Evolutionary conservation across 1,139 yeast genomes (phyloP).

Genomic region (Yamadazyma taylorii): DNA sequence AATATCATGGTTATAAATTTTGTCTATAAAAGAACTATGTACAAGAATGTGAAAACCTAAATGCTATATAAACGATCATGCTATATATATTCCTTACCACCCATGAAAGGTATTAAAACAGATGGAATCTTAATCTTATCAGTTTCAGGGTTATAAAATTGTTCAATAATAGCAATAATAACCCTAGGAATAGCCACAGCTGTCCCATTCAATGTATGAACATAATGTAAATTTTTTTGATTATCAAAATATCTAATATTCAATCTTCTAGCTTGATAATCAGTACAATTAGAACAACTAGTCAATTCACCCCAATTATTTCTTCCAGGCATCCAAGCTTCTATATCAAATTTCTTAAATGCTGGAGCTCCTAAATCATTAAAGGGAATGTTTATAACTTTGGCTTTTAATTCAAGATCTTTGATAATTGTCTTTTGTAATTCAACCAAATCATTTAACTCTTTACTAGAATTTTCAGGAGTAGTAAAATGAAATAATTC

Average conservation of each 20-base stretch:
- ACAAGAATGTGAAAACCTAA: conserved; percentile 15
- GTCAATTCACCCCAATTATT: conserved; percentile 92
- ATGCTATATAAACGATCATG: too few species aligned
- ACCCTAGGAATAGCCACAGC: conserved; percentile 95
- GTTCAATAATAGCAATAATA: conserved; percentile 84
- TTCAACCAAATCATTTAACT: conserved; percentile 59
- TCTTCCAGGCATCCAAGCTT: conserved; percentile 99
- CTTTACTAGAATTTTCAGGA: conserved; percentile 42
- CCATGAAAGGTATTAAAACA: conserved; percentile 69
- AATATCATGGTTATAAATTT: too few species aligned
- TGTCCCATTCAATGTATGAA: conserved; percentile 90
- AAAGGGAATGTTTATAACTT: conserved; percentile 85
- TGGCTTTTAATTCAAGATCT: conserved; percentile 75
- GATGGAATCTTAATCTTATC: conserved; percentile 64
- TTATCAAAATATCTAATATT: conserved; percentile 55
- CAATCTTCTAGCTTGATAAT: conserved; percentile 84
- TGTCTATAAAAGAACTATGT: conserved; percentile 4
- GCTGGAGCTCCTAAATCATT: conserved; percentile 96
- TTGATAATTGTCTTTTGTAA: conserved; percentile 66
- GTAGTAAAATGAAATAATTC: conserved; percentile 83
- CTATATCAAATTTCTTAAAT: conserved; percentile 85
- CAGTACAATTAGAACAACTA: conserved; percentile 89
- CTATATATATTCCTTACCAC: conserved; percentile 40
- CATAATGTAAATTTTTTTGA: conserved; percentile 47
- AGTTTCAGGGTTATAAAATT: conserved; percentile 62